Percentiles rank a stretch among this genome's conserved stretches.
Evolutionary conservation across 2,329 filamentous ascomycete genomes (phyloP).

Genomic region (Cyphellophora attinorum): DNA sequence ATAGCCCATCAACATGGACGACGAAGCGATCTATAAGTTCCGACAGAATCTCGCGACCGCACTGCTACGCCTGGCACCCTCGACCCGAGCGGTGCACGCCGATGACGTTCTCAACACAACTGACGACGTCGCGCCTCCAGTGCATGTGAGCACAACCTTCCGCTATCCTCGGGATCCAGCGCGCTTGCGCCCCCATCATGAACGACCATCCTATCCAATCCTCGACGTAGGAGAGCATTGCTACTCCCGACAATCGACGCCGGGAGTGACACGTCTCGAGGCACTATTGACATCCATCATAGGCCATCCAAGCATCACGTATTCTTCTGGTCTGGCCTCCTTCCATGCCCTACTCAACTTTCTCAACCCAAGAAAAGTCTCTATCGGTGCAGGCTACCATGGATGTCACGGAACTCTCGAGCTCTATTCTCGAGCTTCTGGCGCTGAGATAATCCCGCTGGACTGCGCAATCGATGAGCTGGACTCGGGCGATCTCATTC

Average conservation of each 20-base stretch:
- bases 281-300: constrained; percentile 68
- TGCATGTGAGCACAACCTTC: constrained; percentile 90
- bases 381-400: constrained; percentile 82
- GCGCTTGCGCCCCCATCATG: constrained; percentile 41
- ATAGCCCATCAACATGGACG: no score
- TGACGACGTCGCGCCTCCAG: constrained; percentile 71
- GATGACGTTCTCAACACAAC: constrained; percentile 65
- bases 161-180: constrained; percentile 65
- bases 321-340: constrained; percentile 72
- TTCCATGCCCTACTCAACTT: constrained; percentile 77
- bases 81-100: constrained; percentile 68
- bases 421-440: constrained; percentile 64
- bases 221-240: constrained; percentile 44
- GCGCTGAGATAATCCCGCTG: constrained; percentile 61
- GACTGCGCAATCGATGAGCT: constrained; percentile 58
- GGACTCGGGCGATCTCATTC: constrained; percentile 68
- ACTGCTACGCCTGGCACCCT: constrained; percentile 27
- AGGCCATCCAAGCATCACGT: constrained; percentile 58
- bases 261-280: constrained; percentile 80
- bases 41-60: background rate
- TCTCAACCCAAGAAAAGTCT: constrained; percentile 70
- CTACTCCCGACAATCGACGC: constrained; percentile 70
- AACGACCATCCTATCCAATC: constrained; percentile 7
- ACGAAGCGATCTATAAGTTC: no score
- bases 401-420: constrained; percentile 78